Percentiles rank a stretch among this genome's conserved stretches.
Evolutionary conservation across 2,329 filamentous ascomycete species (phyloP).

Genomic region (Hypoxylon sp.): DNA sequence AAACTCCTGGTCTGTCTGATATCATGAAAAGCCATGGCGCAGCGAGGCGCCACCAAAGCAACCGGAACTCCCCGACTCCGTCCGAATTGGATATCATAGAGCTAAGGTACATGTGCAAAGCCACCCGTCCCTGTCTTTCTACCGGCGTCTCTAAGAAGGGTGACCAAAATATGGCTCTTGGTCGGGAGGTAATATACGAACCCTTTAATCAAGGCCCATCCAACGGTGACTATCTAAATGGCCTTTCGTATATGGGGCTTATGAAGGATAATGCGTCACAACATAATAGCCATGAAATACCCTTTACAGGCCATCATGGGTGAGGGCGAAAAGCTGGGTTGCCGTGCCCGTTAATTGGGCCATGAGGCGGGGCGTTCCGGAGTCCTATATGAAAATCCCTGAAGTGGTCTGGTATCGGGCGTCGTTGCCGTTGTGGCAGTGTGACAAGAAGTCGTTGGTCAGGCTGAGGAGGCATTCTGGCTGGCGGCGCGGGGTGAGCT

Average conservation of each 20-base stretch:
- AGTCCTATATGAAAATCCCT: not conserved
- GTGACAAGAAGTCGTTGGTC: conserved; percentile 1
- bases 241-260: not conserved
- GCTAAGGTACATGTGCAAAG: not conserved
- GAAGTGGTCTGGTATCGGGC: not conserved
- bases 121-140: not conserved
- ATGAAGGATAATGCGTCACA: not conserved
- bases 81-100: not conserved
- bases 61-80: conserved; percentile 1
- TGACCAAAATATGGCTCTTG: not conserved
- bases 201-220: not conserved
- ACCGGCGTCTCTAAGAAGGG: not conserved
- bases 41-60: not conserved
- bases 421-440: not conserved
- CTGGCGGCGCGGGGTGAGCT: not conserved
- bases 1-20: not conserved
- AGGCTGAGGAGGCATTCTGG: not conserved
- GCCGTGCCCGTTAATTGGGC: not conserved
- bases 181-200: not conserved
- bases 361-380: not conserved
- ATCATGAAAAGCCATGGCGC: not conserved
- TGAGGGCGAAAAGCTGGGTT: not conserved
- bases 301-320: not conserved
- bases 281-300: not conserved
- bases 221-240: not conserved